Evolutionary conservation across 768 basidiomycete genomes (phyloP).

Genomic region (Strobilomyces echinocephalus): DNA sequence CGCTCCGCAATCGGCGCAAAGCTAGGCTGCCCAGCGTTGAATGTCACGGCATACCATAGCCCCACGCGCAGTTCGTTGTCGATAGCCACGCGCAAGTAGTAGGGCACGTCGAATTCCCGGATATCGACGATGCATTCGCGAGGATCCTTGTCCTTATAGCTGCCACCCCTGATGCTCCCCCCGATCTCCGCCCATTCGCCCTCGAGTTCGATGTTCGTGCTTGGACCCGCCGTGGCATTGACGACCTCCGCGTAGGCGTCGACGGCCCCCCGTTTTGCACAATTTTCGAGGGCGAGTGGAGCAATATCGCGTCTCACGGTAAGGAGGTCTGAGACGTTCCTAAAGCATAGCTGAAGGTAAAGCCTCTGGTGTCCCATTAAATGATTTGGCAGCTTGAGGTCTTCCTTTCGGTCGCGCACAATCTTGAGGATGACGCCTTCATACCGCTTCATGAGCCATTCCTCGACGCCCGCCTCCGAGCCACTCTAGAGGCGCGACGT

Average conservation of each 20-base stretch:
- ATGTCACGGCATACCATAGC: constrained; percentile 92
- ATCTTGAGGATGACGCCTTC: constrained; percentile 83
- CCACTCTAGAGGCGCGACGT: constrained; percentile 50
- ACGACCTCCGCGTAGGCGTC: constrained; percentile 98
- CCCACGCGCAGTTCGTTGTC: constrained; percentile 98
- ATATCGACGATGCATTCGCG: constrained; percentile 90
- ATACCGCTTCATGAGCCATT: constrained; percentile 92
- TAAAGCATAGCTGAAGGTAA: constrained; percentile 84
- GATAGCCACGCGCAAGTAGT: constrained; percentile 98
- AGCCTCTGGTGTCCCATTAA: constrained; percentile 90
- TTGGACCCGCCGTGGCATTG: constrained; percentile 64
- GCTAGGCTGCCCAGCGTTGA: constrained; percentile 71
- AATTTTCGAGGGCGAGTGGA: constrained; percentile 85
- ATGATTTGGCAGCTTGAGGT: constrained; percentile 93
- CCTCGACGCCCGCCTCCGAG: constrained; percentile 85
- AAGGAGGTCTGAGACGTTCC: constrained; percentile 91
- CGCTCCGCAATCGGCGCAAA: constrained; percentile 72
- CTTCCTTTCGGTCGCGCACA: constrained; percentile 81
- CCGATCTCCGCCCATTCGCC: constrained; percentile 53
- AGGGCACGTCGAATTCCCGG: constrained; percentile 94
- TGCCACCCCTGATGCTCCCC: constrained; percentile 34
- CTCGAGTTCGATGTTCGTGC: constrained; percentile 66
- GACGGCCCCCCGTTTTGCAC: constrained; percentile 89
- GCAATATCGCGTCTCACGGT: constrained; percentile 81
- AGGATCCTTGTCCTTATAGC: constrained; percentile 68